Evolutionary conservation across 257 asterid genomes (phyloP).

Genomic region (Solanum pimpinellifolium): DNA sequence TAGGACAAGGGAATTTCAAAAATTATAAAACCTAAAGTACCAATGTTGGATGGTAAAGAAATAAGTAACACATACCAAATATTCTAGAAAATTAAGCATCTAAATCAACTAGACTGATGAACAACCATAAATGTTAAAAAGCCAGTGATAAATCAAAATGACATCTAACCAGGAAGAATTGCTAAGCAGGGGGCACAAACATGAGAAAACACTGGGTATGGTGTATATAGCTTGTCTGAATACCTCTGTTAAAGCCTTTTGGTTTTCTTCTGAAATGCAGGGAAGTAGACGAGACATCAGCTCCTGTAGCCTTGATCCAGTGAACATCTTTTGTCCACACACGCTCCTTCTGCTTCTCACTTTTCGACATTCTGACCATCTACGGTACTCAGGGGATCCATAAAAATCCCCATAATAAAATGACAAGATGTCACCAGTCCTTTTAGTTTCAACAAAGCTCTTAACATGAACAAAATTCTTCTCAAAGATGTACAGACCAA

Average conservation of each 20-base stretch:
- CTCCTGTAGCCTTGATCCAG: conserved; percentile 69
- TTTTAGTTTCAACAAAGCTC: conserved; percentile 41
- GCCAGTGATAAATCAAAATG: not conserved
- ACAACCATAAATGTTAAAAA: not conserved
- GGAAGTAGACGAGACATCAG: conserved; percentile 41
- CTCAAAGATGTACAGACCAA: conserved; percentile 52
- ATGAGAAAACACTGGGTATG: not conserved
- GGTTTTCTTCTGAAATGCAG: conserved; percentile 33
- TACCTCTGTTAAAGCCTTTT: conserved; percentile 45
- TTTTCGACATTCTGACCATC: conserved; percentile 57
- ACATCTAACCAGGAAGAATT: not conserved
- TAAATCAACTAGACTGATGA: not conserved
- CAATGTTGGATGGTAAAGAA: not conserved
- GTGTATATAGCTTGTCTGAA: not conserved
- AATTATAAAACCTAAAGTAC: not conserved
- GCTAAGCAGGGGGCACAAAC: not conserved
- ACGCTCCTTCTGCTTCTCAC: conserved; percentile 39
- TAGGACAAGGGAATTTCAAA: not conserved
- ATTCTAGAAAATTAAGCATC: not conserved
- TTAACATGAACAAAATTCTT: conserved; percentile 45
- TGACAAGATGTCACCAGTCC: conserved; percentile 34
- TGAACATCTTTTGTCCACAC: conserved; percentile 52
- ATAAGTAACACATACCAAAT: not conserved
- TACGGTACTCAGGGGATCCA: conserved; percentile 31
- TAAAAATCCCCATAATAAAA: conserved; percentile 57